Conservation (phyloP, 2,329 filamentous ascomycete genomes). For the Blumeria hordei region DNA sequence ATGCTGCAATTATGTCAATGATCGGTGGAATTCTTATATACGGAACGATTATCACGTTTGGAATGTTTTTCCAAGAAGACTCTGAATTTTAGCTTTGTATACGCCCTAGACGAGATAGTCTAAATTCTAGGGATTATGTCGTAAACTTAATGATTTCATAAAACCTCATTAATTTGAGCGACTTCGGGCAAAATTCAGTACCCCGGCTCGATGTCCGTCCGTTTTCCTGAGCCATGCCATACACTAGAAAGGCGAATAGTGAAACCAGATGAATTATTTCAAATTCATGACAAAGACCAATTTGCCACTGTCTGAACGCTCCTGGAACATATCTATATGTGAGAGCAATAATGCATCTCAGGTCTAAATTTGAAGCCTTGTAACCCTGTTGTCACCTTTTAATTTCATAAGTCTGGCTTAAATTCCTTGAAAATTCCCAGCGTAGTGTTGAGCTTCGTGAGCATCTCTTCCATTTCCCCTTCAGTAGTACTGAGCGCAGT, state of each 20-base stretch:
- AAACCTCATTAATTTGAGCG: too few species aligned
- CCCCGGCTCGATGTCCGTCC: too few species aligned
- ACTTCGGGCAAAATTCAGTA: too few species aligned
- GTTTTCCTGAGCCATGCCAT: too few species aligned
- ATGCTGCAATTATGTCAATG: constrained; percentile 90
- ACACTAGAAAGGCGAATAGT: too few species aligned
- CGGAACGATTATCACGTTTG: constrained; percentile 92
- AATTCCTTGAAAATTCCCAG: constrained; percentile 9
- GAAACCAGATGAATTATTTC: too few species aligned
- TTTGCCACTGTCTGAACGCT: too few species aligned
- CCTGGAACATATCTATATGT: not conserved
- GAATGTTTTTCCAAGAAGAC: constrained; percentile 95
- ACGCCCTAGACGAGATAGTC: too few species aligned
- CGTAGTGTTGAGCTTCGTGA: constrained; percentile 29
- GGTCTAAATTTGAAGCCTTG: not conserved
- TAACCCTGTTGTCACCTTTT: too few species aligned
- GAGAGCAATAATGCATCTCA: not conserved
- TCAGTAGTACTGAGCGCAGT: constrained; percentile 60
- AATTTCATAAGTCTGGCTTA: not conserved
- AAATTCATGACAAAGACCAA: too few species aligned
- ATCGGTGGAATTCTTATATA: constrained; percentile 85
- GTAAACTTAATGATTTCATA: too few species aligned
- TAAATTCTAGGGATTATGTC: too few species aligned
- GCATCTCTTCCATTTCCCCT: constrained; percentile 81
- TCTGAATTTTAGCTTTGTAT: constrained; percentile 49